Conservation (phyloP, 1,284 basidiomycete genomes). For the Tylopilus orsonianus region DNA sequence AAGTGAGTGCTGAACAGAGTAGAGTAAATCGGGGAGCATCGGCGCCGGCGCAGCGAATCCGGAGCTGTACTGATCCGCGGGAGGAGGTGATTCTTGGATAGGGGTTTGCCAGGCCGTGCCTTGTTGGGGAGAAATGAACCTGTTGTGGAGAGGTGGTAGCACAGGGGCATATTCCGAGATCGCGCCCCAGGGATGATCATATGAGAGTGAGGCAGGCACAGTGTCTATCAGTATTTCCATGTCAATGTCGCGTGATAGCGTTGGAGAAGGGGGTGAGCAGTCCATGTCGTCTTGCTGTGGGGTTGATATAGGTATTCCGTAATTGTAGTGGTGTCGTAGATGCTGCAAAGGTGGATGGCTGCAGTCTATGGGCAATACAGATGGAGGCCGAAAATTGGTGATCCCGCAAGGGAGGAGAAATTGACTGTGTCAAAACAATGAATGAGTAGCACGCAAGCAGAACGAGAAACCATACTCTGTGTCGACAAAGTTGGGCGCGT, state of each 20-base stretch:
- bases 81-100: constrained; percentile 1
- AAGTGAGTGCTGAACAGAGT: neutral
- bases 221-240: constrained; percentile 13
- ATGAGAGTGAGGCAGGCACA: neutral
- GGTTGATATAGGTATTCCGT: neutral
- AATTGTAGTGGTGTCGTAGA: neutral
- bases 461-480: neutral
- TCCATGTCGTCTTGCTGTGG: constrained; percentile 16
- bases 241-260: constrained; percentile 9
- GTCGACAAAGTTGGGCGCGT: neutral
- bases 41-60: neutral
- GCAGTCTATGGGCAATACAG: neutral
- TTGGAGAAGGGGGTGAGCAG: constrained; percentile 13
- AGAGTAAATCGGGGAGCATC: neutral
- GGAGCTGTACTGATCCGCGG: neutral
- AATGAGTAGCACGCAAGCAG: neutral
- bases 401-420: neutral
- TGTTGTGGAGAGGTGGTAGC: neutral
- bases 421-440: neutral
- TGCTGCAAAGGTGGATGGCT: neutral
- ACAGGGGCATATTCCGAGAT: neutral
- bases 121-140: neutral
- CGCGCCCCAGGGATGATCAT: constrained; percentile 8
- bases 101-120: neutral
- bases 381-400: neutral